Percentiles rank a stretch among this genome's conserved stretches.
These are phyloP conservation scores for Alnus rubra DNA, from an alignment of 306 rosid genomes.

Conservation along the genomic window DNA sequence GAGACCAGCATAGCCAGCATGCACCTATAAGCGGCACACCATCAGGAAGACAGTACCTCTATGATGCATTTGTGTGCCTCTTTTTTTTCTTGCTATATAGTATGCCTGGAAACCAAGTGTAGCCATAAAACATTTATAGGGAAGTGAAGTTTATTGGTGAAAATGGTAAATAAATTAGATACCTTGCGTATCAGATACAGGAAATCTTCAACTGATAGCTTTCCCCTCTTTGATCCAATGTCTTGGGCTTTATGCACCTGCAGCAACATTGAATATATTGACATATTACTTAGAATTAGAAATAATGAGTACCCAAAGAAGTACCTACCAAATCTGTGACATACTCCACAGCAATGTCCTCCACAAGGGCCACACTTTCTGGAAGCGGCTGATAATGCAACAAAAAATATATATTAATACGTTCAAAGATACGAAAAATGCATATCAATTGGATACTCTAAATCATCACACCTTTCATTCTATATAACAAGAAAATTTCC, in stretches of 20 bases:
- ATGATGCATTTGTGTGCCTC: neutral
- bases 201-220: conserved; percentile 85
- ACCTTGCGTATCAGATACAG: conserved; percentile 92
- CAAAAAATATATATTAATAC: neutral
- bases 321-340: conserved; percentile 71
- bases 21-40: neutral
- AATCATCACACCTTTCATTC: neutral
- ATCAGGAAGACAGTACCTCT: neutral
- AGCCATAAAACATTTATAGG: neutral
- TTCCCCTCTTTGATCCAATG: conserved; percentile 87
- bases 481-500: neutral
- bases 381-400: conserved; percentile 73
- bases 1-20: neutral
- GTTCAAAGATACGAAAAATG: neutral
- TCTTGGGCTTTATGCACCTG: conserved; percentile 97
- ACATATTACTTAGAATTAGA: neutral
- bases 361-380: conserved; percentile 86
- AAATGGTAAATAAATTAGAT: conserved; percentile 6
- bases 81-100: neutral
- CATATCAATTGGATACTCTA: neutral
- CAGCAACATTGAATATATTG: conserved; percentile 18
- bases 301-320: neutral
- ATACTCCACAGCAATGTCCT: conserved; percentile 88
- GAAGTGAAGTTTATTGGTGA: neutral
- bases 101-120: neutral